Evolutionary conservation across 1,284 basidiomycete species (phyloP).

Genomic region (Tilletia setariae): DNA sequence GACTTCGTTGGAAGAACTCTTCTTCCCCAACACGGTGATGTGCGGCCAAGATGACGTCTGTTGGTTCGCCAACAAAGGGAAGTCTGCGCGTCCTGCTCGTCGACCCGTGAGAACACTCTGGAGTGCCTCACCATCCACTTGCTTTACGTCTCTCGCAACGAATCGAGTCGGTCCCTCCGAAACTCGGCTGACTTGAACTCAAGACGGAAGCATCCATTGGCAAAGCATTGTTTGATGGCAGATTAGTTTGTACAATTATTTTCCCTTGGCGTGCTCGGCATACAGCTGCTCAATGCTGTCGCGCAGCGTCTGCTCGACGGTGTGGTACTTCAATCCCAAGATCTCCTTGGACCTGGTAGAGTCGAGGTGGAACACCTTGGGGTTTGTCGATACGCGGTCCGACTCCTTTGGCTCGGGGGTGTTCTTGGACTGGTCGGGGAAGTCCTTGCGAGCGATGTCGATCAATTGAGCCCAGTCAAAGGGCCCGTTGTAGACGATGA

Average conservation of each 20-base stretch:
- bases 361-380: constrained; percentile 43
- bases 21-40: no score
- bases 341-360: constrained; percentile 57
- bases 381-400: constrained; percentile 27
- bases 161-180: no score
- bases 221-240: no score
- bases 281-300: constrained; percentile 7
- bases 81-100: no score
- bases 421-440: constrained; percentile 38
- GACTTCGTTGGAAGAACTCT: no score
- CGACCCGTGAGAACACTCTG: no score
- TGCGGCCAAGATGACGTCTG: no score
- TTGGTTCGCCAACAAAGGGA: no score
- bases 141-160: no score
- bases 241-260: neutral
- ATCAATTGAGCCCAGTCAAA: constrained; percentile 33
- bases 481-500: constrained; percentile 14
- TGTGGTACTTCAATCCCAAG: constrained; percentile 59
- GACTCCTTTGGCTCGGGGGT: constrained; percentile 36
- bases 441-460: constrained; percentile 31
- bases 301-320: constrained; percentile 55
- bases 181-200: no score
- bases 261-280: neutral
- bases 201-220: no score
- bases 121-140: no score